phyloP scores from a whole-genome alignment of 2,329 filamentous ascomycete genomes.

The Penicillium sp. region DNA sequence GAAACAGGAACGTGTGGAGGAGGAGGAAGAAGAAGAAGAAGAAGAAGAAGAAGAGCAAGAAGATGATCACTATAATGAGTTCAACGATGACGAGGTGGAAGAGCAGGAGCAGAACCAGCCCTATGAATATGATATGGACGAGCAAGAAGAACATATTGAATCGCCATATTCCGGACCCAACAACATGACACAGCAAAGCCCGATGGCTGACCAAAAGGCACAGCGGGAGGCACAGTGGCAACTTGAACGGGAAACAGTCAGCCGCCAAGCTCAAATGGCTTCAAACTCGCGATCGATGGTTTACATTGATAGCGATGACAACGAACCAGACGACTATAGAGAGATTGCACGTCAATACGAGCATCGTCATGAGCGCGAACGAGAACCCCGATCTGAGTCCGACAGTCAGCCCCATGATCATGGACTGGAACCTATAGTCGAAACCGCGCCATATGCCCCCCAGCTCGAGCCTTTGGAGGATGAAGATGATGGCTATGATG shows the following conservation, averaged over 20 bases:
- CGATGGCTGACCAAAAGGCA: not conserved
- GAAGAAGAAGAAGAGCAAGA: not conserved
- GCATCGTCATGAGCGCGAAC: conserved; percentile 6
- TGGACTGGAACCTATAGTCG: conserved; percentile 3
- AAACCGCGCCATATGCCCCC: not conserved
- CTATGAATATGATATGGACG: conserved; percentile 5
- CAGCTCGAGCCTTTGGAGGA: conserved; percentile 19
- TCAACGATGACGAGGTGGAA: conserved; percentile 8
- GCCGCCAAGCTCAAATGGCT: conserved; percentile 44
- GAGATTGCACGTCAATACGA: conserved; percentile 1
- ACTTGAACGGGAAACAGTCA: conserved; percentile 46
- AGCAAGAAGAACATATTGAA: not conserved
- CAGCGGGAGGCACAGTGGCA: conserved; percentile 46
- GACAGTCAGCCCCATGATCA: conserved; percentile 16
- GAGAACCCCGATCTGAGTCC: not conserved
- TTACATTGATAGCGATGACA: conserved; percentile 45
- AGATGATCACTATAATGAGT: not conserved
- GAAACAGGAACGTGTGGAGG: not conserved
- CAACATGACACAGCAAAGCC: not conserved
- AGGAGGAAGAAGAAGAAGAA: not conserved
- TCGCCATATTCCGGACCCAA: not conserved
- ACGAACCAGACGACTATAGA: conserved; percentile 14
- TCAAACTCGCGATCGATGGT: conserved; percentile 44
- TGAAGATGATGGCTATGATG: conserved; percentile 42
- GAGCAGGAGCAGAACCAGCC: conserved; percentile 4